phyloP scores from a whole-genome alignment of 2,329 filamentous ascomycete genomes.

The Fusarium goolgardi region DNA sequence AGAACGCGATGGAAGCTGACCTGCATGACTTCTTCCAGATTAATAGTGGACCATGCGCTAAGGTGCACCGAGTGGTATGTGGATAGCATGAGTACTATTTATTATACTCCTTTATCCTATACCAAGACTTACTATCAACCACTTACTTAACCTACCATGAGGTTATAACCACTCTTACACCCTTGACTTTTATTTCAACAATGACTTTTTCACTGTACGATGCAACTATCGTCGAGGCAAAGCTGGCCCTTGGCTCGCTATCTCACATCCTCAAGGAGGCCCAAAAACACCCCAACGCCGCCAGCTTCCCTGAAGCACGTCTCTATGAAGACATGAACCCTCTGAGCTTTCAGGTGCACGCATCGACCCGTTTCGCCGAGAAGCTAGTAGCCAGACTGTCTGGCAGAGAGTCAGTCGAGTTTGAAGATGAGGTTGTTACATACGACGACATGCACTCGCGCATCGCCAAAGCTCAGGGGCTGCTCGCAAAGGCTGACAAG shows the following conservation, averaged over 20 bases:
- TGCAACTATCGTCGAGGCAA: constrained; percentile 47
- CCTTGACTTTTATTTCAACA: background rate
- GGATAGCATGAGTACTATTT: background rate
- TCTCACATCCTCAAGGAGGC: constrained; percentile 48
- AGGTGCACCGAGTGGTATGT: background rate
- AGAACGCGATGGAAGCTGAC: background rate
- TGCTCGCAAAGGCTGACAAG: constrained; percentile 48
- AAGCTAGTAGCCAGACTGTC: constrained; percentile 47
- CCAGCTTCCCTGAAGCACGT: constrained; percentile 46
- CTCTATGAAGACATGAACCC: constrained; percentile 55
- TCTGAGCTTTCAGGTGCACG: constrained; percentile 51
- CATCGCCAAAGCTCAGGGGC: constrained; percentile 44
- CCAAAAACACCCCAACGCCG: constrained; percentile 47
- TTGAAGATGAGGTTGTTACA: constrained; percentile 45
- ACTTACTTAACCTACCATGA: background rate
- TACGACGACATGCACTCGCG: constrained; percentile 49
- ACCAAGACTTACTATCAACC: background rate
- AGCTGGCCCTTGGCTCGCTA: constrained; percentile 42
- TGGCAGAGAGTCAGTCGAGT: constrained; percentile 42
- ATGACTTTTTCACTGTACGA: constrained; percentile 52
- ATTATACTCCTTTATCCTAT: background rate
- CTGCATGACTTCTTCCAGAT: background rate
- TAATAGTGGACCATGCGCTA: background rate
- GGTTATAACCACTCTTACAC: background rate
- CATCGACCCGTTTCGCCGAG: constrained; percentile 45